Evolutionary conservation across 495 filamentous ascomycete genomes (phyloP).

Genomic region (Trichodelitschia bisporula): DNA sequence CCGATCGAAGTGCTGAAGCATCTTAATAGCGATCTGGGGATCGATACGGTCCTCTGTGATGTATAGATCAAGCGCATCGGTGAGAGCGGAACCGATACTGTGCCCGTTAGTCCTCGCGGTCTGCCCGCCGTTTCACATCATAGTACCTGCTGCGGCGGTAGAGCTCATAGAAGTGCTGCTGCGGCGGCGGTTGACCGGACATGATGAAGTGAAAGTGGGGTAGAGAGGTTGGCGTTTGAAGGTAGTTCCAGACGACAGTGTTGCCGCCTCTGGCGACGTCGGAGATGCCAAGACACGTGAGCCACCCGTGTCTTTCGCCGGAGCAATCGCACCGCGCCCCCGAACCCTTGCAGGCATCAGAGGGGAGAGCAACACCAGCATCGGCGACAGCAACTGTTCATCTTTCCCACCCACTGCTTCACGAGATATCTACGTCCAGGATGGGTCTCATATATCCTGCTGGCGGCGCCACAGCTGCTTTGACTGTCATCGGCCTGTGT

Average conservation of each 20-base stretch:
- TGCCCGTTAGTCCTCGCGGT: too few relatives aligned
- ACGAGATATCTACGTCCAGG: conserved; percentile 4
- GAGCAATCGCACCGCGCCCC: too few relatives aligned
- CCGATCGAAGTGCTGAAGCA: conserved; percentile 78
- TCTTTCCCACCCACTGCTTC: conserved; percentile 2
- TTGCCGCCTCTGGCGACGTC: background rate
- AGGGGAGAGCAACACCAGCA: background rate
- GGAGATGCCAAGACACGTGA: background rate
- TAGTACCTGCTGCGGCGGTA: conserved; percentile 87
- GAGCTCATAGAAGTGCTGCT: conserved; percentile 61
- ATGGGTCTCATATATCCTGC: conserved; percentile 33
- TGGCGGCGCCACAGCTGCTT: conserved; percentile 40
- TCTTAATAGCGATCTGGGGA: conserved; percentile 95
- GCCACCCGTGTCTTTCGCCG: background rate
- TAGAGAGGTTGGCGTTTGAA: conserved; percentile 3
- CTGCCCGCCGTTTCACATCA: too few relatives aligned
- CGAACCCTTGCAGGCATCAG: too few relatives aligned
- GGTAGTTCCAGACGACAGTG: background rate
- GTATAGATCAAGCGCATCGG: conserved; percentile 87
- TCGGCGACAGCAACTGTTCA: background rate
- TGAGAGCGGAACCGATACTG: conserved; percentile 77
- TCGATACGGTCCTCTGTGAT: conserved; percentile 85
- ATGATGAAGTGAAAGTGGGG: background rate
- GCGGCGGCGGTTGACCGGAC: conserved; percentile 7
- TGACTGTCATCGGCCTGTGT: conserved; percentile 80